Conservation (phyloP, 2,329 filamentous ascomycete genomes). For the Madurella fahalii region DNA sequence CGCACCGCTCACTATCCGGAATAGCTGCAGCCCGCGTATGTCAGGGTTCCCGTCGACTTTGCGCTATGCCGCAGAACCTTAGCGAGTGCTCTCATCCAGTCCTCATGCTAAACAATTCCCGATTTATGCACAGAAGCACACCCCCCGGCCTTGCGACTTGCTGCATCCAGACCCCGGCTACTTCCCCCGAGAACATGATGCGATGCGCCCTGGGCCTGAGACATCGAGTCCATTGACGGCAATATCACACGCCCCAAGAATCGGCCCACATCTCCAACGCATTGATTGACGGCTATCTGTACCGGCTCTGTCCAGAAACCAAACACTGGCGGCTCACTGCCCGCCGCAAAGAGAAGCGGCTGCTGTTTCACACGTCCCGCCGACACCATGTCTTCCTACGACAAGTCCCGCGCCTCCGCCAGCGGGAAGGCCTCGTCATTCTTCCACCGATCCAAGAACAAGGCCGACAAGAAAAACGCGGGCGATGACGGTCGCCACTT, state of each 20-base stretch:
- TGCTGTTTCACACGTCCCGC: slow-evolving; percentile 25
- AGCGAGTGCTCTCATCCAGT: slow-evolving; percentile 12
- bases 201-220: slow-evolving; percentile 38
- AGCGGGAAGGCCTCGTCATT: slow-evolving; percentile 58
- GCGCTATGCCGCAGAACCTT: slow-evolving; percentile 6
- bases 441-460: slow-evolving; percentile 86
- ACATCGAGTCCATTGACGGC: slow-evolving; percentile 39
- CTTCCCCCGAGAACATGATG: slow-evolving; percentile 36
- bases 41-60: slow-evolving; percentile 8
- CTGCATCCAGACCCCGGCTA: slow-evolving; percentile 12
- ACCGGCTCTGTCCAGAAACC: slow-evolving; percentile 18
- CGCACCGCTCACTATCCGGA: slow-evolving; percentile 7
- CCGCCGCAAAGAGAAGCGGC: slow-evolving; percentile 14
- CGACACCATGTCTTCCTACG: slow-evolving; percentile 57
- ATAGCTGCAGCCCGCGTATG: slow-evolving; percentile 13
- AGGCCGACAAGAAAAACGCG: slow-evolving; percentile 59
- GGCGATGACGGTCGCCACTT: slow-evolving; percentile 56
- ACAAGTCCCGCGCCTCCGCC: slow-evolving; percentile 79
- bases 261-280: slow-evolving; percentile 17
- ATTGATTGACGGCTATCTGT: slow-evolving; percentile 21
- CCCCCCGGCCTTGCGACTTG: slow-evolving; percentile 18
- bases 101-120: slow-evolving; percentile 26
- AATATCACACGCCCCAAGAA: slow-evolving; percentile 27
- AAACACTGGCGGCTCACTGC: slow-evolving; percentile 16
- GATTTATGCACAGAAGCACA: slow-evolving; percentile 28